Conservation (phyloP, 129 eudicot genomes). For the Flaveria linearis region DNA sequence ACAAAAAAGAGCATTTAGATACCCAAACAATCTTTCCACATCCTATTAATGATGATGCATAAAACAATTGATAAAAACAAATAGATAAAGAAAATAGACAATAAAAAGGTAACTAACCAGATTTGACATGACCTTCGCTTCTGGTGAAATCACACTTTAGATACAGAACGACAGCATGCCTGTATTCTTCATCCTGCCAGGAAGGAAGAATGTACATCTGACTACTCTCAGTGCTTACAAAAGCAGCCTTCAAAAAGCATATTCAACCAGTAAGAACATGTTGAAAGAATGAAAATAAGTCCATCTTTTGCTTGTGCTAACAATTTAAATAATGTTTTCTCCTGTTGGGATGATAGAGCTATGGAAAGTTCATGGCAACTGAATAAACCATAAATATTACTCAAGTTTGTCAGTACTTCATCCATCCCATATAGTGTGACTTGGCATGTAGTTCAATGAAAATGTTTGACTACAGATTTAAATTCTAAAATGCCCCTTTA, state of each 20-base stretch:
- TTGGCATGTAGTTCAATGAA: not conserved
- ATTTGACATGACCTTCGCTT: conserved; percentile 11
- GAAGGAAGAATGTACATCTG: conserved; percentile 55
- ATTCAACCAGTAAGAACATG: not conserved
- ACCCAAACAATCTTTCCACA: not conserved
- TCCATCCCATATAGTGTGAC: not conserved
- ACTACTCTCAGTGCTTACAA: conserved; percentile 31
- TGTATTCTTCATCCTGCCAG: conserved; percentile 1
- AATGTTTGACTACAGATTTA: not conserved
- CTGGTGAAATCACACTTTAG: not conserved
- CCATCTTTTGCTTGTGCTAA: not conserved
- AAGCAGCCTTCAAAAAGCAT: conserved; percentile 54
- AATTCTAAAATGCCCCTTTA: not conserved
- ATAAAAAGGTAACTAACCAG: conserved; percentile 8
- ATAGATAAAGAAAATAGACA: not conserved
- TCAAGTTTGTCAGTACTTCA: not conserved
- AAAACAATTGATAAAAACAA: not conserved
- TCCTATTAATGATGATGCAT: not conserved
- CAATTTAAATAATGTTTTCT: not conserved
- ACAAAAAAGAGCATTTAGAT: not conserved
- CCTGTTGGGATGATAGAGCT: not conserved
- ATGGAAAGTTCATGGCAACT: not conserved
- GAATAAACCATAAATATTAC: not conserved
- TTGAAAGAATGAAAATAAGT: not conserved
- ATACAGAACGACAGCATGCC: conserved; percentile 43